phyloP scores from a whole-genome alignment of 164 flowering plant genomes.

The Malania oleifera region DNA sequence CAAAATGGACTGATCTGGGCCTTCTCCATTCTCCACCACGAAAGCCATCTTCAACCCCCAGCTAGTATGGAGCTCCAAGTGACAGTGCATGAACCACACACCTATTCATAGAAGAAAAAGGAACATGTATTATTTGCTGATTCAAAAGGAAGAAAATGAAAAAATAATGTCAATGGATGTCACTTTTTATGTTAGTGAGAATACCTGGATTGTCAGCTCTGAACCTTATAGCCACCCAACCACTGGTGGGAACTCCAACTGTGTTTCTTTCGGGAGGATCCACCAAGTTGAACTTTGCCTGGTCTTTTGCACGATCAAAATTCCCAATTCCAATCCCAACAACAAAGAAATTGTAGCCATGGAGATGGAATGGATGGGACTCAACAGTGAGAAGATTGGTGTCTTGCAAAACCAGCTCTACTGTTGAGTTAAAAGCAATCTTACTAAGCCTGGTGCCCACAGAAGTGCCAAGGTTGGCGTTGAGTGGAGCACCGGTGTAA shows the following conservation, averaged over 20 bases:
- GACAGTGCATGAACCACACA: too few species aligned
- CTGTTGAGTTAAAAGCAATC: slow-evolving; percentile 22
- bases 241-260: too few species aligned
- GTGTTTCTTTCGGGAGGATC: too few species aligned
- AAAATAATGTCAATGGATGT: too few species aligned
- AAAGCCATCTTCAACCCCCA: not conserved
- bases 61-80: not conserved
- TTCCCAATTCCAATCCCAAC: slow-evolving; percentile 30
- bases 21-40: slow-evolving; percentile 2
- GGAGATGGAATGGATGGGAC: slow-evolving; percentile 35
- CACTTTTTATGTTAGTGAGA: too few species aligned
- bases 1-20: not conserved
- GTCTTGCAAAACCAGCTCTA: slow-evolving; percentile 29
- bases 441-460: slow-evolving; percentile 26
- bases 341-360: slow-evolving; percentile 29
- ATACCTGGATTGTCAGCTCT: slow-evolving; percentile 26
- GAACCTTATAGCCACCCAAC: too few species aligned
- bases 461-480: slow-evolving; percentile 20
- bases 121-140: too few species aligned
- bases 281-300: too few species aligned
- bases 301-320: slow-evolving; percentile 22
- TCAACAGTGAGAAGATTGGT: slow-evolving; percentile 30
- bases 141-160: too few species aligned
- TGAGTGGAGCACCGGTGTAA: slow-evolving; percentile 29
- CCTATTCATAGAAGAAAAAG: too few species aligned